These are phyloP conservation scores for Leishmania braziliensis DNA, from an alignment of 208 protist species.

Conservation along the genomic window DNA sequence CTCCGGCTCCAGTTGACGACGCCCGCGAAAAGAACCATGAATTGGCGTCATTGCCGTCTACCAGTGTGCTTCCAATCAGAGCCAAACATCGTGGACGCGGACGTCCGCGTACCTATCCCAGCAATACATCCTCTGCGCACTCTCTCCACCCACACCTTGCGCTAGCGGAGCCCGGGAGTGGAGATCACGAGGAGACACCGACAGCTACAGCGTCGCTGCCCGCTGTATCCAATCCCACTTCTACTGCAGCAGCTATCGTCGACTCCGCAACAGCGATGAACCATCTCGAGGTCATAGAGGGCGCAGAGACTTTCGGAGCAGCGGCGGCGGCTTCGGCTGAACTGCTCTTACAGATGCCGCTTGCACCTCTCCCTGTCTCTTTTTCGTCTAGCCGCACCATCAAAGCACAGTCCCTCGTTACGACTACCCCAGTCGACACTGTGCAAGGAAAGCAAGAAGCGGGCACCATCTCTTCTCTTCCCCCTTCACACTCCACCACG, in stretches of 20 bases:
- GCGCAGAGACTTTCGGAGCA: not conserved
- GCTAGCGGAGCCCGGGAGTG: not conserved
- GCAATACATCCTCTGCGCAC: not conserved
- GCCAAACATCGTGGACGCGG: not conserved
- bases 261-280: not conserved
- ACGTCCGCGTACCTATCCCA: not conserved
- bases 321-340: not conserved
- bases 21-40: not conserved
- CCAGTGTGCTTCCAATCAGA: not conserved
- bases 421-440: not conserved
- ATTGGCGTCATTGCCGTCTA: not conserved
- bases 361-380: not conserved
- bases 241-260: not conserved
- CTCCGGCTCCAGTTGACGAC: not conserved
- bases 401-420: not conserved
- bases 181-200: not conserved
- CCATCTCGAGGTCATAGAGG: not conserved
- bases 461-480: not conserved
- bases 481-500: not conserved
- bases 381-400: constrained; percentile 1
- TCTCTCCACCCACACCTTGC: not conserved
- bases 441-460: not conserved
- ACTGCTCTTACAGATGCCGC: not conserved
- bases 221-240: not conserved
- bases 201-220: not conserved